Base-by-base conservation (phyloP, 2,329 filamentous ascomycete genomes). In the Aspergillus puulaauensis region DNA sequence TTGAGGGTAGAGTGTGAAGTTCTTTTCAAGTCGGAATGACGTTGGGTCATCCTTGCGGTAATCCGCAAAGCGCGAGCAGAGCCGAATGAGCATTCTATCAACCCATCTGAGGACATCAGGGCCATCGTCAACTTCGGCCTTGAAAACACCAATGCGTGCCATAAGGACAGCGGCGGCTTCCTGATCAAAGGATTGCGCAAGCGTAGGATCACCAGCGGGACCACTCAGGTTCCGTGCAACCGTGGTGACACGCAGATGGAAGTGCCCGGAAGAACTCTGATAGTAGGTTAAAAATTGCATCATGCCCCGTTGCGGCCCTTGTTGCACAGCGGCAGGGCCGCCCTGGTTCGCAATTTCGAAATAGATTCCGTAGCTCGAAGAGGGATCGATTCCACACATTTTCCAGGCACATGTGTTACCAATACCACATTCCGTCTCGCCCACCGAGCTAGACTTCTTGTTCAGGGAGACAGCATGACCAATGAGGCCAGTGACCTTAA, bases 401-500 rank as follows among this genome's bases (percentile, higher is more conserved):
- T 99, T 99, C 95, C 95, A 99, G 3, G 93, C 93, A 76, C 93
- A 98, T 1, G 95, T 99, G 73, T 98, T 98, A 64, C 95, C 95
- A 67, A 99, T 97, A 70, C 95, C 95, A 68, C 93, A 97, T 74
- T 99, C 95, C 0, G 95, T 98, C 79, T 99, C 95, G 53, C 95
- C 95, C 12, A 99, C 95, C 1, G 92, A 96, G 8, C 90, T 90
- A 0, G 95, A 98, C 73, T 99, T 99, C 79, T 98, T 99, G 82
- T 98, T 98, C 66, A 97, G 81, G 2, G 93, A 98, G 47, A 99
- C 89, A 0, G 93, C 95, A 74, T 99, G 95, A 9, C 95, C 95
- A 68, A 99, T 99, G 39, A 99, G 82, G 53, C 95, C 95, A 33
- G 95, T 99, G 27, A 99, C 93, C 80, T 99, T 99, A 48, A 99